Evolutionary conservation across 2,329 filamentous ascomycete genomes (phyloP).

Genomic region (Plectosphaerella cucumerina): DNA sequence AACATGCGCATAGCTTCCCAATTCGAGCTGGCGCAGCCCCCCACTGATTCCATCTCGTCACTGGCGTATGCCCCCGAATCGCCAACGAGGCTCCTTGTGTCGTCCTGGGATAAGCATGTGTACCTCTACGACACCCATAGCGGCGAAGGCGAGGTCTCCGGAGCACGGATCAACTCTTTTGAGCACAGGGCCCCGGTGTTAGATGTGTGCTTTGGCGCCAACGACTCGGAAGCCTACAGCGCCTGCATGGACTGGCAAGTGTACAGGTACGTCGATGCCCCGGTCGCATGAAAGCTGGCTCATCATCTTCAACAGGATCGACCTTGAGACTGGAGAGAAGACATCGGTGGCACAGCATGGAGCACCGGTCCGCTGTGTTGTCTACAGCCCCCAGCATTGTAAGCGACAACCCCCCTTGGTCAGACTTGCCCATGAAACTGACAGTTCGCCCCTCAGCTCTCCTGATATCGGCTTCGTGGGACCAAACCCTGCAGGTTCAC

Average conservation of each 20-base stretch:
- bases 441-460: slow-evolving; percentile 42
- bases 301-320: slow-evolving; percentile 40
- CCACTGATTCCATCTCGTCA: slow-evolving; percentile 81
- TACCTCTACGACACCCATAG: slow-evolving; percentile 77
- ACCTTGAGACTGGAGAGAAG: slow-evolving; percentile 68
- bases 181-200: slow-evolving; percentile 82
- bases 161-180: slow-evolving; percentile 66
- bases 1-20: slow-evolving; percentile 52
- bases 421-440: background rate
- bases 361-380: slow-evolving; percentile 76
- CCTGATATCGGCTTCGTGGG: slow-evolving; percentile 90
- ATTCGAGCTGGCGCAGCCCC: slow-evolving; percentile 78
- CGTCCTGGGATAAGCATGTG: slow-evolving; percentile 90
- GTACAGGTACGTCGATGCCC: slow-evolving; percentile 50
- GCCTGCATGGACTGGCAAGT: slow-evolving; percentile 87
- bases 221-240: slow-evolving; percentile 79
- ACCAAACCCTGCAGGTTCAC: slow-evolving; percentile 84
- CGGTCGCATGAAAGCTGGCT: background rate
- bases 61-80: slow-evolving; percentile 78
- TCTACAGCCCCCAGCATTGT: slow-evolving; percentile 74
- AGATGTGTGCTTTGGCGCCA: slow-evolving; percentile 84
- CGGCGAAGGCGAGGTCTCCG: slow-evolving; percentile 51
- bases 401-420: slow-evolving; percentile 18
- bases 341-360: slow-evolving; percentile 74
- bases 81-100: slow-evolving; percentile 75